Percentiles rank a stretch among this genome's conserved stretches.
phyloP scores from a whole-genome alignment of 192 early-diverging fungal genomes.

The Backusella psychrophila region DNA sequence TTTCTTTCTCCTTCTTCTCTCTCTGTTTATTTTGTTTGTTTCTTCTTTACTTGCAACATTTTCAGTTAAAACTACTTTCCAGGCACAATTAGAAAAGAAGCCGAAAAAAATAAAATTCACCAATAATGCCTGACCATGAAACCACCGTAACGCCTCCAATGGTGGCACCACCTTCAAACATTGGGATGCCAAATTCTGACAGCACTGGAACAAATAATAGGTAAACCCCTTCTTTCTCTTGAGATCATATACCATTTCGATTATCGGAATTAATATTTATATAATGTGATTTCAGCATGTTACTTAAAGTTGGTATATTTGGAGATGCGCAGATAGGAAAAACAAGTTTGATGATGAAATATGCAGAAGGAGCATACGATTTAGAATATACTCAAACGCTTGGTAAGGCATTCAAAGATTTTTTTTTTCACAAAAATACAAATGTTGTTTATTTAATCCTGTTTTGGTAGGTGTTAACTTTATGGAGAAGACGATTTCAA shows the following conservation, averaged over 20 bases:
- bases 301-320: conserved; percentile 95
- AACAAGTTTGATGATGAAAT: conserved; percentile 96
- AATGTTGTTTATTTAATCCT: background rate
- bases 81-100: background rate
- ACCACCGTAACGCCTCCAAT: background rate
- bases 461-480: conserved; percentile 80
- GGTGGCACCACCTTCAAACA: background rate
- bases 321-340: conserved; percentile 97
- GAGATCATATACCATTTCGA: background rate
- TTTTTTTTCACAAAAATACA: background rate
- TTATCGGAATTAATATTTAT: background rate
- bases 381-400: conserved; percentile 95
- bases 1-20: background rate
- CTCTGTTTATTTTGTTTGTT: background rate
- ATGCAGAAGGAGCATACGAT: conserved; percentile 93
- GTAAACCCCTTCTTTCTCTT: background rate
- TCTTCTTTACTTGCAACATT: background rate
- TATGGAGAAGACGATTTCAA: conserved; percentile 93
- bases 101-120: background rate
- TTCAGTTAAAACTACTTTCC: background rate
- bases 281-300: conserved; percentile 45
- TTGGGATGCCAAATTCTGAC: background rate
- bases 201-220: background rate
- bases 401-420: conserved; percentile 45
- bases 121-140: background rate